Evolutionary conservation across 2,329 filamentous ascomycete genomes (phyloP), one percentile per base, ranked within the genome.

Genomic region (Fusarium kyushuense): DNA sequence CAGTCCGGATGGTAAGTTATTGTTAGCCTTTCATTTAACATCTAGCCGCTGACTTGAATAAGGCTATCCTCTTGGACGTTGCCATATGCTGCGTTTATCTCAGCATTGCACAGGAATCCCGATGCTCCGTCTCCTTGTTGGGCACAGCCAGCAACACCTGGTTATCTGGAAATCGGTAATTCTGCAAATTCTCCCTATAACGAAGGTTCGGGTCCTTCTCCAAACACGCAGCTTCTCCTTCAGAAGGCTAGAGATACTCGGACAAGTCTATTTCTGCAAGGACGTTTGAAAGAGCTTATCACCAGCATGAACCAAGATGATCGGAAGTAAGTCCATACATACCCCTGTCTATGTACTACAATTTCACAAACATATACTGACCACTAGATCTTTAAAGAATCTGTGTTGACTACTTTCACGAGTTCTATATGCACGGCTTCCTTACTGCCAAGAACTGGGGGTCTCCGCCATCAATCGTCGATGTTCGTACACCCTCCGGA

Each of bases 391-490:
- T 2, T 2, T 3, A 2, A 2, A 69, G 68, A 2, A 47, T 32
- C 2, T 42, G 54, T 21, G 36, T 64, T 12, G 16, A 69, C 14
- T 69, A 67, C 21, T 57, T 71, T 11, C 63, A 71, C 10, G 56
- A 69, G n/a, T 65, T 69, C 3, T 65, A 67, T 7, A 46, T 62
- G 17, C 57, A 63, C 2, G 2, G 61, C 0, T 56, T 65, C n/a
- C 2, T 12, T 6, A 12, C 42, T 25, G 62, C 61, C 0, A 65
- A 58, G 33, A 23, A 40, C 6, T 65, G 57, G 65, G 35, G 21
- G 12, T 38, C 11, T 8, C n/a, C 35, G 4, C 3, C n/a, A 1
- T 8, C 29, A 11, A 47, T n/a, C 4, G 2, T 5, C 5, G 16
- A 46, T 14, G 13, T 14, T 9, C 13, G 2, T 2, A 30, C 25